Base-by-base conservation (phyloP, 495 filamentous ascomycete species). In the Evansstolkia leycettana region DNA sequence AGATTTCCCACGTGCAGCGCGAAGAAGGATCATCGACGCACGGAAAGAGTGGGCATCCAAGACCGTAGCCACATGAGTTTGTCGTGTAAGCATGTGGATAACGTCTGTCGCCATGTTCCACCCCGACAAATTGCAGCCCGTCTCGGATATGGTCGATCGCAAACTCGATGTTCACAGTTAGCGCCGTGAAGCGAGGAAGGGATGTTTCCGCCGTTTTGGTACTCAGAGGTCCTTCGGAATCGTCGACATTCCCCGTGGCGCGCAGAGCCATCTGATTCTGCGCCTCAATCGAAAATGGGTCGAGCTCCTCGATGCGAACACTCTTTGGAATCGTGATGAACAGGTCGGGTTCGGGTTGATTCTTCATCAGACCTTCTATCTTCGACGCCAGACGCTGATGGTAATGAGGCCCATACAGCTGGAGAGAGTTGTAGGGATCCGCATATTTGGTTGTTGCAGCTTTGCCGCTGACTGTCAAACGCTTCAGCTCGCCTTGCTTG, bases 21-120 rank as follows among this genome's bases (percentile, higher is more conserved):
- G 82, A 74, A 17, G 72, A 69, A 3, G 77, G 68, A 50, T 93
- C 82, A 51, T 96, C 92, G 16, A 95, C 65, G 43, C 88, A 95
- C 7, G 90, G 90, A 46, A 96, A 96, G 8, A 95, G 72, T 46
- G 79, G 81, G 36, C 75, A 88, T 4, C 84, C 80, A 25, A 72
- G 73, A n/a, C 87, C 85, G 4, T 84, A 74, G 33, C 77, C 76
- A 11, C 77, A 54, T 2, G 75, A 78, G 43, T 87, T 88, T 16
- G 78, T 84, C 0, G 92, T 89, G 52, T 88, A 99, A 1, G 81
- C 80, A 54, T 96, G 86, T 0, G 90, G 88, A 49, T 88, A 96
- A 41, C 87, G 70, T 31, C 58, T 50, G 48, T 95, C 88, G 11
- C 75, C 76, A 31, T 76, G 74, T 31, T 81, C 76, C 19, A 84